A percentile compares a stretch with the other conserved stretches of the same genome.
Evolutionary conservation across 305 asterid genomes (phyloP).

Genomic region (Striga hermonthica): DNA sequence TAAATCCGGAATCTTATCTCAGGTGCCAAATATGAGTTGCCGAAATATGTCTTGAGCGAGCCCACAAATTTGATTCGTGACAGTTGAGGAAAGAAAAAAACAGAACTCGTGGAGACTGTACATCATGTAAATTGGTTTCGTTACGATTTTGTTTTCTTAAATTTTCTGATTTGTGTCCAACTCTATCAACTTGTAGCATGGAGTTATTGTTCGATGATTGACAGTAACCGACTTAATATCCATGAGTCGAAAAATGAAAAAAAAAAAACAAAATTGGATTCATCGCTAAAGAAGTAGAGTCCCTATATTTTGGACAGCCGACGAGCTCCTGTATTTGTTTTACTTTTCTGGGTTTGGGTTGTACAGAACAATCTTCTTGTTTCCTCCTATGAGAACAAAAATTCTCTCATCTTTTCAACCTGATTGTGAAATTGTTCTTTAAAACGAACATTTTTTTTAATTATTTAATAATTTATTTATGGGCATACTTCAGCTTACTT

Average conservation of each 20-base stretch:
- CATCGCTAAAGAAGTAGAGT: not conserved
- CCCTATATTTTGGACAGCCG: conserved; percentile 15
- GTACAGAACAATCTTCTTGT: not conserved
- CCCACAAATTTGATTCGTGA: conserved; percentile 78
- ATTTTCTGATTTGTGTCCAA: conserved; percentile 11
- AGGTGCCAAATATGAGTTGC: conserved; percentile 93
- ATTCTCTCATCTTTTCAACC: not conserved
- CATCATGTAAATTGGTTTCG: conserved; percentile 37
- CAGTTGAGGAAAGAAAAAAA: conserved; percentile 43
- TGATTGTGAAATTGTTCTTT: no score
- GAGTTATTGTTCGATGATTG: no score
- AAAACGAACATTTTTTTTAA: no score
- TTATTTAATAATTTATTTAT: no score
- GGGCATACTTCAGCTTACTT: no score
- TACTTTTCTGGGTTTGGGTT: conserved; percentile 11
- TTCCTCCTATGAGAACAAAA: conserved; percentile 1
- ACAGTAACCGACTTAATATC: no score
- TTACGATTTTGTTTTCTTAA: conserved; percentile 27
- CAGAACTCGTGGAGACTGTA: conserved; percentile 31
- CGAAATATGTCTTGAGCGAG: conserved; percentile 86
- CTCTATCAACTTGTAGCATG: not conserved
- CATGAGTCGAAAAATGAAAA: not conserved
- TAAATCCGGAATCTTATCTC: conserved; percentile 33
- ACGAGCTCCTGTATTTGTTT: conserved; percentile 20
- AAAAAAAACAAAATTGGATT: not conserved